These are phyloP conservation scores for Astrothelium macrocarpum DNA, from an alignment of 495 filamentous ascomycete genomes.

Conservation along the genomic window DNA sequence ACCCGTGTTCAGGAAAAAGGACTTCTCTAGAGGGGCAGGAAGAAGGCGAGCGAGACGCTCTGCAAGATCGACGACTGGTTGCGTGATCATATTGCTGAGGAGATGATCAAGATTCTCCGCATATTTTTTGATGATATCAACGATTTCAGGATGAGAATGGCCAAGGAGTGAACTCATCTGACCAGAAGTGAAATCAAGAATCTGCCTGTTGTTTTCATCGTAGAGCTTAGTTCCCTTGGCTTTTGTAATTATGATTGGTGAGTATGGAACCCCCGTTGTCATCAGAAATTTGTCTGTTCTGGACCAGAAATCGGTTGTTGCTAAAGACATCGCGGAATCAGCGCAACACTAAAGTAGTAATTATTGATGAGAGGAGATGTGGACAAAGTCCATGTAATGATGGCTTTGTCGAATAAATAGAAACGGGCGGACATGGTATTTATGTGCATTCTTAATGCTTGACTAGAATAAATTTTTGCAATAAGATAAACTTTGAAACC, in stretches of 20 bases:
- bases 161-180: constrained; percentile 49
- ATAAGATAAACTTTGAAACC: not conserved
- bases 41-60: constrained; percentile 38
- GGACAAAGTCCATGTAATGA: not conserved
- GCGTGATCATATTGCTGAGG: constrained; percentile 44
- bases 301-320: not conserved
- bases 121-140: constrained; percentile 37
- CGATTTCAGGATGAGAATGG: constrained; percentile 49
- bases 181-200: constrained; percentile 35
- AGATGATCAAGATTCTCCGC: constrained; percentile 44
- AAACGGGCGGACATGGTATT: not conserved
- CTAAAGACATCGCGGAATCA: not conserved
- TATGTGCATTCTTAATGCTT: not conserved
- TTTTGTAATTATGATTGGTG: not conserved
- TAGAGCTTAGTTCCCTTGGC: not conserved
- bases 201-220: not conserved
- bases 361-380: not conserved
- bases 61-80: constrained; percentile 41
- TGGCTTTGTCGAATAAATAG: not conserved
- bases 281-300: not conserved
- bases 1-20: constrained; percentile 46
- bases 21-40: constrained; percentile 40
- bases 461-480: not conserved
- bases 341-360: not conserved
- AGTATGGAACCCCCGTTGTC: not conserved